Base-by-base conservation (phyloP, 768 basidiomycete species). In the Leucocoprinus birnbaumii region DNA sequence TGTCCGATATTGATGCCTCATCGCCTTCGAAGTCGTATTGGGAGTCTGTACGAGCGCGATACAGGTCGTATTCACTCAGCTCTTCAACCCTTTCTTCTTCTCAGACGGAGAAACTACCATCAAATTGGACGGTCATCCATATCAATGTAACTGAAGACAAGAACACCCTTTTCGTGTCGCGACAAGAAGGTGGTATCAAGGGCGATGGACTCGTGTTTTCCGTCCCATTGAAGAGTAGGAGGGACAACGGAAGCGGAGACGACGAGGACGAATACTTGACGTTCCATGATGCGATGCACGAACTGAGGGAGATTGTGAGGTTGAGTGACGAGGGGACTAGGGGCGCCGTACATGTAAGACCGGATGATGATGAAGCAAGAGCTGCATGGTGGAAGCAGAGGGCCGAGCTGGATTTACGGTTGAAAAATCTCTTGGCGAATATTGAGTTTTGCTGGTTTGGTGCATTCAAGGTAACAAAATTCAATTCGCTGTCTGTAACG, bases 401-500 rank as follows among this genome's bases (percentile, higher is more conserved):
- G 2, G 71, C 74, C 21, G 80, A 77, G 19, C 76, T 98, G n/a
- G 94, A 98, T 63, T 75, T 73, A 45, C 80, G 93, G 21, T 66
- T 99, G 63, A 75, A 82, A 54, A 82, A 83, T 26, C 69, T 99
- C 5, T 67, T 97, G 31, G 83, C 84, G 59, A 92, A 87, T 59
- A 86, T 99, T 42, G 97, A 98, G 66, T 94, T 91, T 62, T 94
- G 90, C 64, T 98, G 97, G 97, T 77, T 99, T 2, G 96, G 97
- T 1, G 94, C 89, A 19, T 98, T 97, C 82, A 98, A 98, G 85
- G 95, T 94, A 48, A 31, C 76, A 55, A 14, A 19, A n/a, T 18
- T 9, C 47, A 7, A 31, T 31, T 26, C 48, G 26, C 13, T 4
- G 6, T 22, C 22, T 27, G 27, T 14, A 40, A 26, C 56, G 7